A percentile compares a stretch with the other conserved stretches of the same genome.
phyloP scores from a whole-genome alignment of 2,329 filamentous ascomycete genomes.

The Elsinoe necatrix region DNA sequence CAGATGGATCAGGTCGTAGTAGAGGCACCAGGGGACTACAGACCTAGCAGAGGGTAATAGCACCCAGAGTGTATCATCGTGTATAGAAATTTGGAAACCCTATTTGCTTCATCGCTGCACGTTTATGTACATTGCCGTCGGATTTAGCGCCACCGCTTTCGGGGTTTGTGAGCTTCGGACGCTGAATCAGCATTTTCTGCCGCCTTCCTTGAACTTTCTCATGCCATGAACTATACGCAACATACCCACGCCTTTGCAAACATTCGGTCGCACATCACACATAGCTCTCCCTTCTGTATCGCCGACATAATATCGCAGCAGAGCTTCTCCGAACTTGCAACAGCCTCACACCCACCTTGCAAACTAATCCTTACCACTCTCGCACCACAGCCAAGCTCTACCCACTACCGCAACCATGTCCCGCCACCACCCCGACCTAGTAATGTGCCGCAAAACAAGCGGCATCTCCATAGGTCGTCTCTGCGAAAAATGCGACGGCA shows the following conservation, averaged over 20 bases:
- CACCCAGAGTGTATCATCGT: neutral
- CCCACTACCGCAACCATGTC: slow-evolving; percentile 9
- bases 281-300: neutral
- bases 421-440: slow-evolving; percentile 61
- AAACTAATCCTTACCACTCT: neutral
- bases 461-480: slow-evolving; percentile 97
- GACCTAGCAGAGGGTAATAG: neutral
- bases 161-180: neutral
- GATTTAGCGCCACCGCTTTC: slow-evolving; percentile 4
- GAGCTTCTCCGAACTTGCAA: neutral
- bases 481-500: slow-evolving; percentile 99
- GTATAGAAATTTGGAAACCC: neutral
- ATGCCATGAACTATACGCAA: neutral
- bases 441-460: slow-evolving; percentile 98
- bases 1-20: slow-evolving; percentile 33
- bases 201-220: slow-evolving; percentile 4
- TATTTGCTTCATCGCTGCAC: neutral
- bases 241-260: neutral
- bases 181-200: slow-evolving; percentile 11
- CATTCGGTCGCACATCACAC: neutral
- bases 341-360: slow-evolving; percentile 20
- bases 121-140: neutral
- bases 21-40: slow-evolving; percentile 13
- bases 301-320: neutral
- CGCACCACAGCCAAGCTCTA: neutral